Evolutionary conservation across 2,329 filamentous ascomycete species (phyloP), one percentile per base, ranked within the genome.

Genomic region (Penicillium sp.): DNA sequence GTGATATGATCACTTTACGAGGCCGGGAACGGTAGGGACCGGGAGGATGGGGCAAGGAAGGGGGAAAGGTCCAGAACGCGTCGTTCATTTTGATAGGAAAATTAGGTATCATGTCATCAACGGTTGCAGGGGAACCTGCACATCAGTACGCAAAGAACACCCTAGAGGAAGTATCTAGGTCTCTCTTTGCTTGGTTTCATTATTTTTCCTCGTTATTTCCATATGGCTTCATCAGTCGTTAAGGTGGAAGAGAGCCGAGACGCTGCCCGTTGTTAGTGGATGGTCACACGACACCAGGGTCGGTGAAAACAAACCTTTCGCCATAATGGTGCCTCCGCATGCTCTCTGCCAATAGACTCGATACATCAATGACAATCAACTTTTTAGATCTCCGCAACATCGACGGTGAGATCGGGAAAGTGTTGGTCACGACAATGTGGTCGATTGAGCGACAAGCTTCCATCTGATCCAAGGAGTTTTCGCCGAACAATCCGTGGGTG

Each of bases 261-360:
- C 79, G 65, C 76, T 79, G 62, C 65, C 66, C 53, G 53, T 47
- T 14, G 60, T 65, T 64, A 67, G 66, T 60, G 56, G 61, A 22
- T 46, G 50, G 32, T 49, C 11, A 26, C 51, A 35, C 37, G 24
- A 60, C 59, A 65, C 59, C 26, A 51, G 29, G 63, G 71, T 34
- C 79, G 80, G 60, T 82, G 85, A 69, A 90, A 89, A 61, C 88
- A 88, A 78, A 76, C 76, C 75, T 78, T 73, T 97, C 93, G 74
- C 94, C 94, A 70, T 97, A 94, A 74, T 99, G 93, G 72, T 97
- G 97, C 68, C 94, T 86, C 67, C 94, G 85, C 66, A 99, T 97
- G 49, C 92, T 92, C 76, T 99, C 94, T 5, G 92, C 85, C 39
- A 99, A 80, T 50, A 99, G 80, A 70, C 88, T 89, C 26, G 92